phyloP scores from a whole-genome alignment of 225 moss, liverwort and hornwort species.

The Rhytidiadelphus loreus region DNA sequence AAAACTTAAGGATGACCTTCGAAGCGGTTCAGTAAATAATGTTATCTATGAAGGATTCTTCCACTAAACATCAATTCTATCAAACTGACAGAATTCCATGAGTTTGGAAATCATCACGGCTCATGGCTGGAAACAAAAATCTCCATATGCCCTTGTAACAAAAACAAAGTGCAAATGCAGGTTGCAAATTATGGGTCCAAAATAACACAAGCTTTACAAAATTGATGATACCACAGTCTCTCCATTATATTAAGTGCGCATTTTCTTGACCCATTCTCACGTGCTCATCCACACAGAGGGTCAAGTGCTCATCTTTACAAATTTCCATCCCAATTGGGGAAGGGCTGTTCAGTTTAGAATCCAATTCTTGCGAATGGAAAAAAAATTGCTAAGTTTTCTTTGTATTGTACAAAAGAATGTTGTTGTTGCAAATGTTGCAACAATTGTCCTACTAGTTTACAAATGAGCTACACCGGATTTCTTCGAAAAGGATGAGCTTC shows the following conservation, averaged over 20 bases:
- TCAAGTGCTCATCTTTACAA: background rate
- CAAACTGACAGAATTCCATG: background rate
- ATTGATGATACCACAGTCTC: background rate
- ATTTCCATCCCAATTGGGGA: too few relatives aligned
- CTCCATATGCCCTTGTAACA: background rate
- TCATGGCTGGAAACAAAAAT: background rate
- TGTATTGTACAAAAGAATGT: background rate
- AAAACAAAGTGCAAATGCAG: background rate
- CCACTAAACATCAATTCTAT: background rate
- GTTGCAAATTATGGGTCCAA: background rate
- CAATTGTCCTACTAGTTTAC: background rate
- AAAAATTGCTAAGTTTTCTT: background rate
- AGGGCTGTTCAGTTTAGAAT: background rate
- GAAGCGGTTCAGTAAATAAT: too few relatives aligned
- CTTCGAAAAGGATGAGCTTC: background rate
- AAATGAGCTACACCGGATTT: background rate
- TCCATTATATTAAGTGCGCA: background rate
- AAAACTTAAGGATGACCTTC: background rate
- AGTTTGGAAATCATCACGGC: background rate
- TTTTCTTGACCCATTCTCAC: background rate
- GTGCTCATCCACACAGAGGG: background rate
- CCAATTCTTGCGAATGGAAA: background rate
- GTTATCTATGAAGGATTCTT: background rate
- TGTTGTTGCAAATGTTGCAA: background rate
- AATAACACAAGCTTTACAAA: background rate